Evolutionary conservation across 2,329 filamentous ascomycete species (phyloP), one percentile per base, ranked within the genome.

Genomic region (Bisporella sp.): DNA sequence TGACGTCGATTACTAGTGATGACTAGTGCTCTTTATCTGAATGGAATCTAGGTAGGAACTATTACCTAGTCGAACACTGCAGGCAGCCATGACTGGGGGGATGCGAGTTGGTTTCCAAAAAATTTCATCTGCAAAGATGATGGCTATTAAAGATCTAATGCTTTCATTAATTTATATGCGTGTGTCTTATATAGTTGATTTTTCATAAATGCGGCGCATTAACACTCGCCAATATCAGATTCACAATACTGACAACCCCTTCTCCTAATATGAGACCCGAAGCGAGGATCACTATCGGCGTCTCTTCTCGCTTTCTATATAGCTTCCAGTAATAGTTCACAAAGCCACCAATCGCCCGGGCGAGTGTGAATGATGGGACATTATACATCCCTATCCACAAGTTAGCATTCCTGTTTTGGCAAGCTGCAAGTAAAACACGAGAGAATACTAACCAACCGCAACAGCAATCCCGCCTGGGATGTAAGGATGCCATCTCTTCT

Each of bases 381-480:
- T 97, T 99, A 70, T 97, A 99, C 82, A 99, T 99, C 45, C 93
- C 86, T 85, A 59, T 30, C 21, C 1, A 30, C 31, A 7, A 13
- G 32, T 49, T 31, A 54, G 46, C 31, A 11, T 43, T 40, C 4
- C 13, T 41, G 13, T 45, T 31, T 45, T 11, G 13, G 13, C 29
- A 54, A 41, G 9, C 28, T 21, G n/a, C 11, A 37, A 31, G 4
- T 6, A n/a, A 40, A 48, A 42, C 5, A 41, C 13, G 46, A 45
- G 44, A 28, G 32, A 41, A 41, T 21, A 72, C 78, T 67, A 69
- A 85, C 85, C 91, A 61, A 96, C 89, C 39, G 93, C 93, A 21
- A 99, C 92, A 3, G 93, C 92, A 62, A 99, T 96, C 0, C 93
- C 93, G 5, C 93, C 92, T 0, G 93, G 93, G 9, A 99, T 75